Conservation (phyloP, 257 asterid species). For the Capsicum rhomboideum region DNA sequence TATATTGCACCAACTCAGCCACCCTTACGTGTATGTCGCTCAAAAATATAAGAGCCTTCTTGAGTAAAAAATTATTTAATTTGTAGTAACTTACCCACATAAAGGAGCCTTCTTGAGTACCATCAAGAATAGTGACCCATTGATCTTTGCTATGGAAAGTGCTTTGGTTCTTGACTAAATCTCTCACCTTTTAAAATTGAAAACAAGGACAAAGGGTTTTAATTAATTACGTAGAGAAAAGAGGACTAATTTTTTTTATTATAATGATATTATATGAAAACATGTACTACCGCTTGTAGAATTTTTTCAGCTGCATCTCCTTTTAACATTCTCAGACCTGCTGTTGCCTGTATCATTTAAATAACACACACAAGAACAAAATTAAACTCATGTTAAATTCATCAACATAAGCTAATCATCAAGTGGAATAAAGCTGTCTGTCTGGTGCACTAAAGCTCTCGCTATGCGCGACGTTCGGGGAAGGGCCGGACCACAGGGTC, state of each 20-base stretch:
- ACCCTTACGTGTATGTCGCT: no score
- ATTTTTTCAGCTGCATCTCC: conserved; percentile 75
- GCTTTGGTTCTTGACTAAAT: conserved; percentile 52
- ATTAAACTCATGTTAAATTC: neutral
- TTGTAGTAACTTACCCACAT: conserved; percentile 51
- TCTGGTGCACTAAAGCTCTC: no score
- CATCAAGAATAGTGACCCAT: conserved; percentile 72
- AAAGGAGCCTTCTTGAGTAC: conserved; percentile 75
- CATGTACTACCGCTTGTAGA: conserved; percentile 52
- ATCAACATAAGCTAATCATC: neutral
- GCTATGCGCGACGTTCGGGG: no score
- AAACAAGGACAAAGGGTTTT: neutral
- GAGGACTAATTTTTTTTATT: neutral
- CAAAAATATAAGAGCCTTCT: no score
- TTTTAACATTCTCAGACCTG: conserved; percentile 71
- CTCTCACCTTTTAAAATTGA: conserved; percentile 49
- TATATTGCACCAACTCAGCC: no score
- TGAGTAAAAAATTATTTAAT: neutral
- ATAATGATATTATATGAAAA: no score
- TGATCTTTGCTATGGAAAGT: conserved; percentile 47
- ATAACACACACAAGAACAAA: neutral
- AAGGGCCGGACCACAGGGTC: no score
- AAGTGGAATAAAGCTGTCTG: neutral
- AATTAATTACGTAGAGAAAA: neutral
- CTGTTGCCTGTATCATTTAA: conserved; percentile 60